A percentile compares a stretch with the other conserved stretches of the same genome.
These are phyloP conservation scores for Thozetella sp. DNA, from an alignment of 495 filamentous ascomycete genomes.

Conservation along the genomic window DNA sequence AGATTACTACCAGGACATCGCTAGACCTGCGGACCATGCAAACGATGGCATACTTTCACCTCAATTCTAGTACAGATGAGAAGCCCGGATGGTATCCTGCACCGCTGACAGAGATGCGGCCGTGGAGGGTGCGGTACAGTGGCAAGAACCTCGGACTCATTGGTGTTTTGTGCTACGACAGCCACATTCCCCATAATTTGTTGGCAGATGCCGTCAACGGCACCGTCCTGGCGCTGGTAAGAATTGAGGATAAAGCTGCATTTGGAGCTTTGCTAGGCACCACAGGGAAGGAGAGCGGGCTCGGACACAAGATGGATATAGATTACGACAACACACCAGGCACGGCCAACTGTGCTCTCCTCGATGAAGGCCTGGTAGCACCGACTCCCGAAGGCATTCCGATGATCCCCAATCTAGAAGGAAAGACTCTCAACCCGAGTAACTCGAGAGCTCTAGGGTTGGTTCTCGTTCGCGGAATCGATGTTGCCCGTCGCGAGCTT, in stretches of 20 bases:
- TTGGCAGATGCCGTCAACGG: slow-evolving; percentile 47
- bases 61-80: slow-evolving; percentile 8
- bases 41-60: slow-evolving; percentile 77
- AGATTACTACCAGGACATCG: slow-evolving; percentile 64
- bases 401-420: slow-evolving; percentile 38
- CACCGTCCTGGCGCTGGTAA: slow-evolving; percentile 38
- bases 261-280: slow-evolving; percentile 19
- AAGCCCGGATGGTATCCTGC: slow-evolving; percentile 28
- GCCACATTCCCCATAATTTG: slow-evolving; percentile 36
- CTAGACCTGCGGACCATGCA: slow-evolving; percentile 78
- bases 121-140: slow-evolving; percentile 40
- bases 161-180: slow-evolving; percentile 48
- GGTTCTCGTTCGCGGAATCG: slow-evolving; percentile 57
- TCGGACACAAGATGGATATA: slow-evolving; percentile 16
- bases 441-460: slow-evolving; percentile 48
- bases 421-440: slow-evolving; percentile 40
- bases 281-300: background rate
- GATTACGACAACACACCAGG: slow-evolving; percentile 4
- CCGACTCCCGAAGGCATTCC: slow-evolving; percentile 35
- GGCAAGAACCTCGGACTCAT: slow-evolving; percentile 29
- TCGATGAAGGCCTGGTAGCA: slow-evolving; percentile 4
- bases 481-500: slow-evolving; percentile 38
- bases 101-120: slow-evolving; percentile 35
- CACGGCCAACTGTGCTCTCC: background rate
- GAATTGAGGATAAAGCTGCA: slow-evolving; percentile 31